Evolutionary conservation across 768 basidiomycete genomes (phyloP).

Genomic region (Termitomyces sp.): DNA sequence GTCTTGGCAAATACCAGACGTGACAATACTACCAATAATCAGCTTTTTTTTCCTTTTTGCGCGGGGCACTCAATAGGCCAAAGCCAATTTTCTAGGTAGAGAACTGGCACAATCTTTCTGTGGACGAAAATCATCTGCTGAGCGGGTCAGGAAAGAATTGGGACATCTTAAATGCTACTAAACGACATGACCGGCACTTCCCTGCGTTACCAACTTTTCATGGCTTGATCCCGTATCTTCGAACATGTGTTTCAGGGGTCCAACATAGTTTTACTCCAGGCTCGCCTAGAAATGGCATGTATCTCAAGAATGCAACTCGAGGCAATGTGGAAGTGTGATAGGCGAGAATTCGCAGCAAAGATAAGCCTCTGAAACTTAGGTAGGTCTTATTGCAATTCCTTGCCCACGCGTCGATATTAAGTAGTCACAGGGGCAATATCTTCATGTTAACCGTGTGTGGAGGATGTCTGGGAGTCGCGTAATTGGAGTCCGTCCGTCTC

Average conservation of each 20-base stretch:
- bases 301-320: slow-evolving; percentile 26
- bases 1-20: neutral
- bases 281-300: slow-evolving; percentile 21
- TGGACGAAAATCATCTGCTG: no score
- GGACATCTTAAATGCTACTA: no score
- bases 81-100: neutral
- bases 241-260: neutral
- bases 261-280: neutral
- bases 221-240: no score
- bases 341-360: no score
- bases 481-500: neutral
- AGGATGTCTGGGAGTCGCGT: neutral
- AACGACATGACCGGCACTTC: no score
- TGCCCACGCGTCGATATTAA: no score
- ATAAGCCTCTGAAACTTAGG: neutral
- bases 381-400: no score
- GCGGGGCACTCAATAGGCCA: neutral
- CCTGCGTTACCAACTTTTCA: no score
- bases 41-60: neutral
- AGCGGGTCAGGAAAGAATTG: no score
- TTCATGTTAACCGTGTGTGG: neutral
- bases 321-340: neutral
- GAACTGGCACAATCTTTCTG: no score
- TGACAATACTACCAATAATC: neutral
- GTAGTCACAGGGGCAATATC: neutral